phyloP scores from a whole-genome alignment of 805 yeast species.

The Naumovozyma dairenensis region DNA sequence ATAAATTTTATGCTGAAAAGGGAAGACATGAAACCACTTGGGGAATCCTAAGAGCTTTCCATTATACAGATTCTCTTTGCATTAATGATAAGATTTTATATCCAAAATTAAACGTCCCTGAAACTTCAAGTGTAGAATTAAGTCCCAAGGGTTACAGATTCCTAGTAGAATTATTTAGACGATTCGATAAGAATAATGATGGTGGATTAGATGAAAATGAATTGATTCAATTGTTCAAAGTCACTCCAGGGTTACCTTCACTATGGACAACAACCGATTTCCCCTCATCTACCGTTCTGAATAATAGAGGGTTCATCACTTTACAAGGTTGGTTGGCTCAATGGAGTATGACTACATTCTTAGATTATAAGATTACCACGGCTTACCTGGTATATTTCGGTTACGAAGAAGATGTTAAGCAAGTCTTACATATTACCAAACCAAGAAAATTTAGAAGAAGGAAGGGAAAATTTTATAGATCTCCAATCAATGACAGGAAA shows the following conservation, averaged over 20 bases:
- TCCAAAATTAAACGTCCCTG: slow-evolving; percentile 70
- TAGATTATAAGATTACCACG: slow-evolving; percentile 74
- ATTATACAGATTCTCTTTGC: slow-evolving; percentile 86
- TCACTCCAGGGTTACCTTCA: slow-evolving; percentile 88
- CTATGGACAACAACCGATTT: slow-evolving; percentile 80
- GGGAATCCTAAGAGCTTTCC: slow-evolving; percentile 84
- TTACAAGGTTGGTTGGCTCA: slow-evolving; percentile 98
- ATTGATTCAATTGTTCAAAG: slow-evolving; percentile 56
- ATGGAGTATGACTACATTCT: slow-evolving; percentile 92
- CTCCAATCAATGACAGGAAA: slow-evolving; percentile 67
- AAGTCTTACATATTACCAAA: slow-evolving; percentile 71
- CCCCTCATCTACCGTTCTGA: slow-evolving; percentile 81
- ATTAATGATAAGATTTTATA: slow-evolving; percentile 68
- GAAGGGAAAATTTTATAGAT: slow-evolving; percentile 57
- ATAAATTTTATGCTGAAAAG: slow-evolving; percentile 73
- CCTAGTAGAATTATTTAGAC: slow-evolving; percentile 76
- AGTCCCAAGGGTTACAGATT: slow-evolving; percentile 90
- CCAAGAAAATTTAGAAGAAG: slow-evolving; percentile 62
- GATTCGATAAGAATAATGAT: slow-evolving; percentile 90
- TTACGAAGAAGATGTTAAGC: slow-evolving; percentile 45
- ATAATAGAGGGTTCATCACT: slow-evolving; percentile 82
- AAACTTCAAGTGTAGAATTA: slow-evolving; percentile 73
- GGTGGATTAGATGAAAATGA: slow-evolving; percentile 84
- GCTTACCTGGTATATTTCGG: slow-evolving; percentile 89
- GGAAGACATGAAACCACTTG: slow-evolving; percentile 96